Conservation (phyloP, 148 eudicot genomes). For the Silene conica region DNA sequence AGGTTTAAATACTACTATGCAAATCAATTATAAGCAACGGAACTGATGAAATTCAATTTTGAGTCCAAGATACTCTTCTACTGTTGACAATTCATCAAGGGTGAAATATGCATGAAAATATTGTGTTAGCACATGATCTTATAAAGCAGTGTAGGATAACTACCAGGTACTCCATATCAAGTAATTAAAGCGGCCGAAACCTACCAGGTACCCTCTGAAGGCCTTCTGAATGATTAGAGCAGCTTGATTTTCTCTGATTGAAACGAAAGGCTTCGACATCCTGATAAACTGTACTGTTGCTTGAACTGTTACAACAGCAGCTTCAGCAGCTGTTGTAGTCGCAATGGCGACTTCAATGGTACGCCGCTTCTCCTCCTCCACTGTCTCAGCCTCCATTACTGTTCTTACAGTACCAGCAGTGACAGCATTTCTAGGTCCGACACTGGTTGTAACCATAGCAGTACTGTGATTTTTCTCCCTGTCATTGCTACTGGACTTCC, state of each 20-base stretch:
- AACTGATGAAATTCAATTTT: too few species aligned
- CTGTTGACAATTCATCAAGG: too few species aligned
- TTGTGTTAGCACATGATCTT: too few species aligned
- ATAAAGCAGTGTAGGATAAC: too few species aligned
- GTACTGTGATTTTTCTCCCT: slow-evolving; percentile 25
- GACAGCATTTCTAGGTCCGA: slow-evolving; percentile 3
- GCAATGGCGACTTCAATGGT: slow-evolving; percentile 66
- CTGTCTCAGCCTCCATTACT: slow-evolving; percentile 9
- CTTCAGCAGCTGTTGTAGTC: slow-evolving; percentile 63
- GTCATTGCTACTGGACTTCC: slow-evolving; percentile 25
- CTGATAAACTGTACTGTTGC: slow-evolving; percentile 64
- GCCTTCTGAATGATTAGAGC: slow-evolving; percentile 55
- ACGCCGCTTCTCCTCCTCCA: slow-evolving; percentile 32
- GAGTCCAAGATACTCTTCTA: too few species aligned
- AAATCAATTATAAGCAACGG: too few species aligned
- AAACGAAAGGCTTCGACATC: slow-evolving; percentile 34
- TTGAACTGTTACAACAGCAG: slow-evolving; percentile 68
- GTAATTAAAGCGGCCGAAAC: too few species aligned
- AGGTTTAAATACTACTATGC: too few species aligned
- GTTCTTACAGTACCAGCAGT: background rate
- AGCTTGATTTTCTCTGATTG: slow-evolving; percentile 38
- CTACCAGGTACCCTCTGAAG: slow-evolving; percentile 85
- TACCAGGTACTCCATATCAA: too few species aligned
- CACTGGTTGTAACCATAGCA: background rate
- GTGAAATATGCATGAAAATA: too few species aligned